Base-by-base conservation (phyloP, 495 filamentous ascomycete species). In the Penicillium bovifimosum region DNA sequence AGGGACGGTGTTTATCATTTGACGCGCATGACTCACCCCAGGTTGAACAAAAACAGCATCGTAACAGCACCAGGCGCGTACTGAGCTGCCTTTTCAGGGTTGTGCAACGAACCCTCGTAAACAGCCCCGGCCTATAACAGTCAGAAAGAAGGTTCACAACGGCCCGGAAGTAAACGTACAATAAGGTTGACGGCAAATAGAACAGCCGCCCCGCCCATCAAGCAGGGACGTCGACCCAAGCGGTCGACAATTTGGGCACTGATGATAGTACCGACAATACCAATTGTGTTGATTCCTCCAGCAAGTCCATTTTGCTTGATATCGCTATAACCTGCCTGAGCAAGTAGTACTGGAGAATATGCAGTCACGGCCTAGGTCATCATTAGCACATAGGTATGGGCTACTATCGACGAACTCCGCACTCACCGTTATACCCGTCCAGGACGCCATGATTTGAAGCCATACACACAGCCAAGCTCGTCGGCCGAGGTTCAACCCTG, bases 361-460 rank as follows among this genome's bases (percentile, higher is more conserved):
- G 74, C 68, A 6, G 69, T 73, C 20, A 78, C 59, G 9, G 66
- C 68, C 68, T 71, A 33, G 5, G 60, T 17, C 61, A 42, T 62
- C 56, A 20, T 65, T 20, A 47, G 58, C 24, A 29, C 27, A 4
- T 11, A 13, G 10, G 11, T 11, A 1, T n/a, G 3, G 5, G n/a
- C 13, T 36, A 16, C 8, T 16, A 6, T 6, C 9, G 34, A 36
- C n/a, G 17, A 16, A 14, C 9, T 36, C 16, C 2, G 51, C 53
- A 32, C 69, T 56, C 49, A 74, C 76, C 20, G 75, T 75, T 44
- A 79, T 77, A 18, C 75, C 74, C 0, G 75, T 76, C 75, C 75
- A 79, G 3, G 68, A 72, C 0, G 66, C 73, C 76, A 80, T 81
- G 35, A 80, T 80, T 41, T 82, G 79, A 8, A 81, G 69, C 65